Evolutionary conservation across 768 basidiomycete genomes (phyloP).

Genomic region (Russula virescens): DNA sequence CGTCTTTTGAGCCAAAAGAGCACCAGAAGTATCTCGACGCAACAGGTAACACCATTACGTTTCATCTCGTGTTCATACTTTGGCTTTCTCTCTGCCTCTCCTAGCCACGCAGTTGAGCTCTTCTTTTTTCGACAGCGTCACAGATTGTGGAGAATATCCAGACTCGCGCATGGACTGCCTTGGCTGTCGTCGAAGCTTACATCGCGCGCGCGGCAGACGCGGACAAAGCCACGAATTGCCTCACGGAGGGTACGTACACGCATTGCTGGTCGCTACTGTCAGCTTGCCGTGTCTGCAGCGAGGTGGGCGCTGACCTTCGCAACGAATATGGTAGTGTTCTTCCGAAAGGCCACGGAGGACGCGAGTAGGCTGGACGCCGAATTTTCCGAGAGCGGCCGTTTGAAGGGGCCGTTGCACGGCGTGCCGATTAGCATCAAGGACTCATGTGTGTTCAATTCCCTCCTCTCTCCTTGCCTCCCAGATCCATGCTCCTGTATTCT

Average conservation of each 20-base stretch:
- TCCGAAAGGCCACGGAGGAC: conserved; percentile 55
- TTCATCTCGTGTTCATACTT: too few species aligned
- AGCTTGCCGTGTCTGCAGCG: too few species aligned
- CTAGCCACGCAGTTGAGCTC: too few species aligned
- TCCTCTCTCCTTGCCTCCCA: too few species aligned
- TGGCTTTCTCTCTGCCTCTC: too few species aligned
- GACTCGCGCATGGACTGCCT: conserved; percentile 41
- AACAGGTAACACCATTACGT: conserved; percentile 37
- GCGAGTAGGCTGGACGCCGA: conserved; percentile 62
- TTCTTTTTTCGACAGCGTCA: conserved; percentile 28
- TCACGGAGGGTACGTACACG: conserved; percentile 60
- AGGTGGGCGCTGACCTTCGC: too few species aligned
- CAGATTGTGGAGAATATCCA: conserved; percentile 42
- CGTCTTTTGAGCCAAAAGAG: neutral
- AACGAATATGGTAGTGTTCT: conserved; percentile 47
- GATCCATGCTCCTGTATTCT: too few species aligned
- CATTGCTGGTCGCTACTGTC: too few species aligned
- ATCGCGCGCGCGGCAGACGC: conserved; percentile 51
- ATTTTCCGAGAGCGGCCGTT: conserved; percentile 46
- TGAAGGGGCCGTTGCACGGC: conserved; percentile 72
- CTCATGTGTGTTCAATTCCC: conserved; percentile 47
- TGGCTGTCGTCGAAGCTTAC: conserved; percentile 42
- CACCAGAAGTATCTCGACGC: conserved; percentile 35
- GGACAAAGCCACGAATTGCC: conserved; percentile 63
- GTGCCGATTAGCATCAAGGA: conserved; percentile 80